A percentile compares a stretch with the other conserved stretches of the same genome.
phyloP scores from a whole-genome alignment of 176 grass and related monocot species.

The Pontederia crassipes region DNA sequence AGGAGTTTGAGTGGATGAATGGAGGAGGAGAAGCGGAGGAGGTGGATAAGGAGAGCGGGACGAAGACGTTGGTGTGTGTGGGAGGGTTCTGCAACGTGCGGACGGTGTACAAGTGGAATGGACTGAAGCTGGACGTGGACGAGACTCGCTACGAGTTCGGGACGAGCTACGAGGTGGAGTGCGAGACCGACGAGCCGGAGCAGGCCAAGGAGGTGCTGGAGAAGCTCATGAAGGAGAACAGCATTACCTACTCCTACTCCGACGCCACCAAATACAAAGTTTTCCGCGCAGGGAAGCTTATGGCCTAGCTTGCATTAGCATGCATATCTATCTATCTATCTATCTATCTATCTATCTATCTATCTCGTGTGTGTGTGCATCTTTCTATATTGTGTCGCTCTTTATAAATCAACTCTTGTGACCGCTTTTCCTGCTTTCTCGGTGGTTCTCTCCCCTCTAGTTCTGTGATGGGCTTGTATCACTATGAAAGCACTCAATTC shows the following conservation, averaged over 20 bases:
- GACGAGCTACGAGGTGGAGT: slow-evolving; percentile 69
- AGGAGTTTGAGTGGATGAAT: slow-evolving; percentile 17
- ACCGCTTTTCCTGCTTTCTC: no score
- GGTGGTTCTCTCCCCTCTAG: no score
- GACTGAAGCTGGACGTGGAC: slow-evolving; percentile 51
- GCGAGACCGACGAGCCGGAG: slow-evolving; percentile 57
- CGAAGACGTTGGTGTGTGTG: slow-evolving; percentile 39
- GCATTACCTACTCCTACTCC: slow-evolving; percentile 45
- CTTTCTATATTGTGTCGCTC: no score
- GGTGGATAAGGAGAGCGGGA: slow-evolving; percentile 14
- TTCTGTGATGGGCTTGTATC: no score
- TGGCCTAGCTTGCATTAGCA: slow-evolving; percentile 20
- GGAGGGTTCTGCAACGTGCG: slow-evolving; percentile 79
- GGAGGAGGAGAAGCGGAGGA: no score
- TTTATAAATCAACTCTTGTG: no score
- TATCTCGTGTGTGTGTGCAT: no score
- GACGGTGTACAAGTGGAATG: slow-evolving; percentile 47
- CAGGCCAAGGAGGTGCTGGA: slow-evolving; percentile 45
- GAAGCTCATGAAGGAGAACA: slow-evolving; percentile 41
- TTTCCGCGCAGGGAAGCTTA: slow-evolving; percentile 66
- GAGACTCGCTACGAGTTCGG: slow-evolving; percentile 63
- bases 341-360: no score
- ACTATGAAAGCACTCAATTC: no score
- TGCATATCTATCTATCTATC: no score
- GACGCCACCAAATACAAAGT: slow-evolving; percentile 47